Base-by-base conservation (phyloP, 306 rosid genomes). In the Hippophae tibetana region DNA sequence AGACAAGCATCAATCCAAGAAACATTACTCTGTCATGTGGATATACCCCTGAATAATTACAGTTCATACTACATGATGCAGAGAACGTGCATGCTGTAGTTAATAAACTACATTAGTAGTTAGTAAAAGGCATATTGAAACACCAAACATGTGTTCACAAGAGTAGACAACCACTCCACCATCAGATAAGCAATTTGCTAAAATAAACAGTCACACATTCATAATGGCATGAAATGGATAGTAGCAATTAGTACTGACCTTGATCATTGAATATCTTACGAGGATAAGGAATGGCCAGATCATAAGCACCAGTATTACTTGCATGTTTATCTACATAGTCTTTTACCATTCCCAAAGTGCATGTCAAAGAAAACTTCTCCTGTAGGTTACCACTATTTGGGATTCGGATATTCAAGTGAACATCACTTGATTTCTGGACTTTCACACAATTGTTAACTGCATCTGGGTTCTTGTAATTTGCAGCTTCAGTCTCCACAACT, bases 201-300 rank as follows among this genome's bases (percentile, higher is more conserved):
- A 11, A 12, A 7, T 52, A 14, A 25, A 6, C 27, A 9, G 9
- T 18, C 56, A 52, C 5, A 3, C 1, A 14, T 14, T 52, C 8
- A 11, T 9, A 18, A 6, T 6, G 12, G 6, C 8, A 52, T 14
- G 56, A 18, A 23, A 7, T 11, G 0, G 31, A 45, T 14, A 41
- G 27, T 9, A 56, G 58, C 54, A 67, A 54, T 31, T 9, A 69
- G 13, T 43, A 50, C 59, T 70, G 52, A 82, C 87, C 87, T 72
- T 64, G 78, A 58, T 48, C 64, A 18, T 48, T 61, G 72, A 73
- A 82, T 11, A 82, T 75, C 65, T 78, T 78, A 72, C 78, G 84
- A 47, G 87, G 87, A 58, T 82, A 82, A 50, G 87, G 84, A 62
- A 78, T 60, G 58, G 87, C 87, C 13, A 82, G 79, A 72, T 82